A percentile compares a stretch with the other conserved stretches of the same genome.
Evolutionary conservation across 176 grass and related monocot genomes (phyloP).

Genomic region (Lolium rigidum): DNA sequence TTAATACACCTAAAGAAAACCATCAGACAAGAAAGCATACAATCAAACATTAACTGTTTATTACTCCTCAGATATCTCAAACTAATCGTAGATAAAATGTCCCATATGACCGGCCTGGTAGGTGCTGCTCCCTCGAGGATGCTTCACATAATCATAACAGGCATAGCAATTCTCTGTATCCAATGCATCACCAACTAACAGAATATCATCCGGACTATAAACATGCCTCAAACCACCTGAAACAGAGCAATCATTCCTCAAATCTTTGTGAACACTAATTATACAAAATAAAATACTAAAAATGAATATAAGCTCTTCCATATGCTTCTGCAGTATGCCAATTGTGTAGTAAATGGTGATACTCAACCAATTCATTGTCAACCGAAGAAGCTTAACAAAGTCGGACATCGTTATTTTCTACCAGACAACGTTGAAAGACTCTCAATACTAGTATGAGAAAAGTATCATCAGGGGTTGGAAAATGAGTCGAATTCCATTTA

Average conservation of each 20-base stretch:
- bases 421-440: background rate
- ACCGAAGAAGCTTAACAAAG: background rate
- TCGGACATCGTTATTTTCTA: background rate
- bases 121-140: background rate
- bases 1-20: background rate
- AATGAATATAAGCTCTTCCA: background rate
- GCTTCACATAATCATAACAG: background rate
- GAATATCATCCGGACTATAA: background rate
- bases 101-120: constrained; percentile 2
- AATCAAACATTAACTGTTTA: background rate
- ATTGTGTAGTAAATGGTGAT: background rate
- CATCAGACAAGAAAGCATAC: background rate
- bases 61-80: background rate
- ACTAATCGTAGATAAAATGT: background rate
- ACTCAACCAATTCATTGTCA: background rate
- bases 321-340: background rate
- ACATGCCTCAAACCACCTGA: background rate
- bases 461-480: background rate
- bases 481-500: no score
- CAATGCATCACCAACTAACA: background rate
- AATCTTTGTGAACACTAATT: background rate
- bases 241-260: background rate
- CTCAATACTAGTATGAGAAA: background rate
- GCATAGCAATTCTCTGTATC: background rate
- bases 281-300: background rate